A percentile compares a stretch with the other conserved stretches of the same genome.
Evolutionary conservation across 148 eudicot species (phyloP).

Genomic region (Cornus florida): DNA sequence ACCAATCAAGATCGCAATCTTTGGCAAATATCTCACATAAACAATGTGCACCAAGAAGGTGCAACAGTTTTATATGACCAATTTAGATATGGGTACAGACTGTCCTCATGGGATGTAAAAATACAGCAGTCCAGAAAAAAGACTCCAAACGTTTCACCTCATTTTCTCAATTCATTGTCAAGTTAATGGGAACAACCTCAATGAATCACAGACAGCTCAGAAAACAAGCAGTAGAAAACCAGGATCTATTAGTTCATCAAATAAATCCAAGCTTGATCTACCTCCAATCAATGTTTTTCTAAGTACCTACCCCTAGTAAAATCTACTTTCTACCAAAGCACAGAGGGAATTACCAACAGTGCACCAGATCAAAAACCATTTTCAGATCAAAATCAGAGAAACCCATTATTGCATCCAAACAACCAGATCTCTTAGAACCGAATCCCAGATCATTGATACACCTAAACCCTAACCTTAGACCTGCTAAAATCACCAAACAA

Average conservation of each 20-base stretch:
- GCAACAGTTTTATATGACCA: too few species aligned
- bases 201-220: neutral
- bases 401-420: conserved; percentile 10
- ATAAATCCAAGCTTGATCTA: neutral
- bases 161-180: neutral
- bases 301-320: neutral
- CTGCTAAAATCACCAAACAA: neutral
- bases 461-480: neutral
- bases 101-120: neutral
- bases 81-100: neutral
- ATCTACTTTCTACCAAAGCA: neutral
- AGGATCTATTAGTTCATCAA: neutral
- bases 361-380: neutral
- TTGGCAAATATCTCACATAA: neutral
- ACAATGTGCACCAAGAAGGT: too few species aligned
- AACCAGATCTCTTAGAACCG: neutral
- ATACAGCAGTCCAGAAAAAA: neutral
- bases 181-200: neutral
- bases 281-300: neutral
- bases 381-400: conserved; percentile 2
- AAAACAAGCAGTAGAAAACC: neutral
- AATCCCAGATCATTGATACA: neutral
- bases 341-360: neutral
- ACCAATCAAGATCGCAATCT: neutral
- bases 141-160: neutral